Percentiles rank a stretch among this genome's conserved stretches.
Evolutionary conservation across 2,329 filamentous ascomycete species (phyloP).

Genomic region (Verticillium nubilum): DNA sequence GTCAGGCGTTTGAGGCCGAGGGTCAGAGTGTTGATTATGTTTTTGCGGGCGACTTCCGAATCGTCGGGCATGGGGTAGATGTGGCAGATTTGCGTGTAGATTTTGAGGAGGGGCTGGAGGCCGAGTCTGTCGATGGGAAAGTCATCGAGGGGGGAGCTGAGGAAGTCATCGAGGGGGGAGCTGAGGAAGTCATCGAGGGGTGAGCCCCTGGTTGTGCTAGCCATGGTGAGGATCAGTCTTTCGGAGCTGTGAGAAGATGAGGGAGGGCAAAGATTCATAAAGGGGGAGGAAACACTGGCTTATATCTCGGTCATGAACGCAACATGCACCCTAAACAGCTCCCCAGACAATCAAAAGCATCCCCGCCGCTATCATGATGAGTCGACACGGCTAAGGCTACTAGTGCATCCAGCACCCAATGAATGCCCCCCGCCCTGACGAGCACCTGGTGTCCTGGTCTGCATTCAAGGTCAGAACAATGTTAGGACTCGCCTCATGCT

Average conservation of each 20-base stretch:
- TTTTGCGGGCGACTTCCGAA: slow-evolving; percentile 9
- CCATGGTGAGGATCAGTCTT: not conserved
- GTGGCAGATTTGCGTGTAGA: slow-evolving; percentile 41
- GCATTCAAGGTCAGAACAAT: no score
- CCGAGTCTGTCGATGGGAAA: slow-evolving; percentile 34
- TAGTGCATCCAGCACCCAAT: not conserved
- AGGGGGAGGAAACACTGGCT: no score
- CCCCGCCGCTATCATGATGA: not conserved
- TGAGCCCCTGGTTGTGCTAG: not conserved
- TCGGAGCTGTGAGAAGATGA: no score
- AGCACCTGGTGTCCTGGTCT: not conserved
- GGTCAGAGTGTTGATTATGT: slow-evolving; percentile 23
- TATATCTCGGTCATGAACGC: no score
- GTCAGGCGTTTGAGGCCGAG: slow-evolving; percentile 32
- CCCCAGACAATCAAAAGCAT: not conserved
- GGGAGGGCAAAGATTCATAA: no score
- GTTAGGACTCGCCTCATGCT: no score
- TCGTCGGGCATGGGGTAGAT: slow-evolving; percentile 26
- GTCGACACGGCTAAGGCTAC: not conserved
- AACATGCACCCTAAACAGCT: not conserved
- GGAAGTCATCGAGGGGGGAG: no score
- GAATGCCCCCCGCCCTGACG: not conserved
- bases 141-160: no score
- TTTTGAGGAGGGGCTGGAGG: slow-evolving; percentile 30
- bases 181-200: not conserved